Conservation (phyloP, 192 early-diverging fungal species). For the Haplosporangium gracile region DNA sequence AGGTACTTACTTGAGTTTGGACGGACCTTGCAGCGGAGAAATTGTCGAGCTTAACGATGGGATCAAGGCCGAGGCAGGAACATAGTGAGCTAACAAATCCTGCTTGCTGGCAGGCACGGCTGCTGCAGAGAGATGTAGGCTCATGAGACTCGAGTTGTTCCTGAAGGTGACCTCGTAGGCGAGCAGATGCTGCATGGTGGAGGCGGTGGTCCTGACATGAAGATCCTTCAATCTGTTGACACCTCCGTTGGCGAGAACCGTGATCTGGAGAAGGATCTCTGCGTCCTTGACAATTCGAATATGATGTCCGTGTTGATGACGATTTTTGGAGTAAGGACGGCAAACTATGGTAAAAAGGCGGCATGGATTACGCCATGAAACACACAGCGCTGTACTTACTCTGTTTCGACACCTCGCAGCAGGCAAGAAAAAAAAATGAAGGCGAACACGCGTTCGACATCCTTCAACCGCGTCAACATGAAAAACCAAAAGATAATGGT, state of each 20-base stretch:
- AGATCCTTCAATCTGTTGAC: not conserved
- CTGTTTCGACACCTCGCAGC: no score
- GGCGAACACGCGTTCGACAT: no score
- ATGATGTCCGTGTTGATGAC: not conserved
- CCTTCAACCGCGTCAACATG: no score
- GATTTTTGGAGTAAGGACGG: not conserved
- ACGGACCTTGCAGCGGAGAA: not conserved
- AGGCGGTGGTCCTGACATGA: not conserved
- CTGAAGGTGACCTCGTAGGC: not conserved
- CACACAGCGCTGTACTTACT: no score
- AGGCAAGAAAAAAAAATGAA: not conserved
- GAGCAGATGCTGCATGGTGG: not conserved
- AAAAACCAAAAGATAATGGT: slow-evolving; percentile 58
- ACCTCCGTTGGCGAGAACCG: not conserved
- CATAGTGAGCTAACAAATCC: not conserved
- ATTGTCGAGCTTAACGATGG: not conserved
- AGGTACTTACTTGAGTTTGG: not conserved
- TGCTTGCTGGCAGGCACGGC: not conserved
- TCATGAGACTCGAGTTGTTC: not conserved
- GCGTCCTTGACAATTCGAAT: not conserved
- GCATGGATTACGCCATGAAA: no score
- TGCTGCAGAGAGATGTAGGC: not conserved
- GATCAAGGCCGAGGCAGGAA: not conserved
- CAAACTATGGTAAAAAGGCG: not conserved
- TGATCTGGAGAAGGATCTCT: not conserved